phyloP scores from a whole-genome alignment of 1,139 yeast species.

The Hyphopichia buzzinii region DNA sequence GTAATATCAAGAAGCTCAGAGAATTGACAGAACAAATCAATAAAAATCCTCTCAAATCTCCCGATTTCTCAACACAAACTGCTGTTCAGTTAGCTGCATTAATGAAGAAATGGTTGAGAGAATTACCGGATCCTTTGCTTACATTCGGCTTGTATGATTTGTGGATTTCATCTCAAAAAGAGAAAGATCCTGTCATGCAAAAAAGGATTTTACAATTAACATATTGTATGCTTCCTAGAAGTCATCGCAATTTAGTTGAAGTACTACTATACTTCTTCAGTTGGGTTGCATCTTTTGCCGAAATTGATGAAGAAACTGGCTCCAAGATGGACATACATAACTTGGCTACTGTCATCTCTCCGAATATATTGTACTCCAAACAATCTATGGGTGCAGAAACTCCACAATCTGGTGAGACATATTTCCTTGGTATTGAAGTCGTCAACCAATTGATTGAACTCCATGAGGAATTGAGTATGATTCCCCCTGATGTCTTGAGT shows the following conservation, averaged over 20 bases:
- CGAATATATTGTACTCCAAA: constrained; percentile 71
- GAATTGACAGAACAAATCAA: constrained; percentile 77
- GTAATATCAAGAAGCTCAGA: constrained; percentile 82
- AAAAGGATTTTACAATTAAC: constrained; percentile 65
- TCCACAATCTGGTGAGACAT: constrained; percentile 59
- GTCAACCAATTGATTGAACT: constrained; percentile 80
- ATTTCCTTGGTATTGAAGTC: constrained; percentile 88
- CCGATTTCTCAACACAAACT: constrained; percentile 72
- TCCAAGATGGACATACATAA: constrained; percentile 97
- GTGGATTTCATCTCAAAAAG: constrained; percentile 76
- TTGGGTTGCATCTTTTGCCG: constrained; percentile 97
- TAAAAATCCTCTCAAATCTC: constrained; percentile 66
- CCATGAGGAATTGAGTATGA: constrained; percentile 75
- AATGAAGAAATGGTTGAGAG: constrained; percentile 87
- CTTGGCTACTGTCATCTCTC: constrained; percentile 92
- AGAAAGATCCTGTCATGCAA: constrained; percentile 46
- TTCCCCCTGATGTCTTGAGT: constrained; percentile 58
- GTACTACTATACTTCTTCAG: constrained; percentile 81
- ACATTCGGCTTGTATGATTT: constrained; percentile 73
- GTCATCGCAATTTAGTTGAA: constrained; percentile 83
- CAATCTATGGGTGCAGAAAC: constrained; percentile 27
- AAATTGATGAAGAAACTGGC: constrained; percentile 80
- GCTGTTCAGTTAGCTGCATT: constrained; percentile 95
- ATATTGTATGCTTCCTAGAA: constrained; percentile 77
- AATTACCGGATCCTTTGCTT: constrained; percentile 86